phyloP scores from a whole-genome alignment of 371 early-diverging fungal genomes.

The Mortierella sp. region DNA sequence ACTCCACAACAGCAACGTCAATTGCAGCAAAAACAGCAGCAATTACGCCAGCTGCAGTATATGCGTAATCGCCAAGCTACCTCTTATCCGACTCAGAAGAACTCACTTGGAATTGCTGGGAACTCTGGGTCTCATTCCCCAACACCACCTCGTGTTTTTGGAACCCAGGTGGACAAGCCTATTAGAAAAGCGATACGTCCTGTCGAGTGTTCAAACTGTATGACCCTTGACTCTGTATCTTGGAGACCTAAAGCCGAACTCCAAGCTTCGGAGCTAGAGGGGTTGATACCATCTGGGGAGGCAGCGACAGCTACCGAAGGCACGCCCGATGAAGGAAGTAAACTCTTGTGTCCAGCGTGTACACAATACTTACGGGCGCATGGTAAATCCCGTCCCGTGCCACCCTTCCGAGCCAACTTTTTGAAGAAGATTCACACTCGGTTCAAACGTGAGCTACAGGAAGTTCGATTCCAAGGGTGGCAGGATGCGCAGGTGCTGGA shows the following conservation, averaged over 20 bases:
- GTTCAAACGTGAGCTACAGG: constrained; percentile 52
- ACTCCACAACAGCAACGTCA: constrained; percentile 41
- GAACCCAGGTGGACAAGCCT: constrained; percentile 48
- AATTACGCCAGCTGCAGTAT: constrained; percentile 42
- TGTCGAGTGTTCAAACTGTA: constrained; percentile 49
- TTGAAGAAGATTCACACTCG: constrained; percentile 51
- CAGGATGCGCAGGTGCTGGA: constrained; percentile 56
- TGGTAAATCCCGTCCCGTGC: constrained; percentile 45
- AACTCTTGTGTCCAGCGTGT: constrained; percentile 41
- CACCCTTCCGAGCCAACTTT: constrained; percentile 44
- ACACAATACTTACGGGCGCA: constrained; percentile 37
- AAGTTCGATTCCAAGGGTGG: constrained; percentile 55
- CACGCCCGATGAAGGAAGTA: constrained; percentile 10
- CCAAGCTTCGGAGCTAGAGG: constrained; percentile 2
- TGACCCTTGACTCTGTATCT: constrained; percentile 43
- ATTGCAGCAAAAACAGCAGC: constrained; percentile 47
- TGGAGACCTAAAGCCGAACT: constrained; percentile 31
- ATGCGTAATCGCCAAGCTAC: constrained; percentile 27
- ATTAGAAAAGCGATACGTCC: constrained; percentile 44
- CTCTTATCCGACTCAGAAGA: constrained; percentile 27
- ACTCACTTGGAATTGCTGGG: not conserved
- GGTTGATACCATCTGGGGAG: not conserved
- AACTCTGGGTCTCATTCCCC: constrained; percentile 45
- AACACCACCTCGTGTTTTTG: constrained; percentile 50
- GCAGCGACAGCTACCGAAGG: not conserved